Conservation (phyloP, 352 stramenopile species). For the Pythium coloratum region DNA sequence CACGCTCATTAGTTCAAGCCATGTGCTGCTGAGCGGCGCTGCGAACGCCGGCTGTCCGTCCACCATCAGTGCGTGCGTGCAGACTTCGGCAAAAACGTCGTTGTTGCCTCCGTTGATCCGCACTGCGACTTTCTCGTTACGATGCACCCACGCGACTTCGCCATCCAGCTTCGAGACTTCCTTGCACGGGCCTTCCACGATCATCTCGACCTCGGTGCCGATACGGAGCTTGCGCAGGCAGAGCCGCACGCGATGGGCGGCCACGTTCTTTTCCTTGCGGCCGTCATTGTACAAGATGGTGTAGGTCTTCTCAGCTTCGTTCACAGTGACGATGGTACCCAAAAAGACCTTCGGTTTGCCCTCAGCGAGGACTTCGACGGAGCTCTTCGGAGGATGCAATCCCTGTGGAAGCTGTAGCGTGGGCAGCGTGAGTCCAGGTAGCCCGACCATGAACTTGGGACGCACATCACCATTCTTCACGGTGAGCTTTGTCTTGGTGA, state of each 20-base stretch:
- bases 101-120: conserved; percentile 64
- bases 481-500: conserved; percentile 36
- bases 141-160: conserved; percentile 73
- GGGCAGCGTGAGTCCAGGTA: conserved; percentile 32
- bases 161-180: conserved; percentile 71
- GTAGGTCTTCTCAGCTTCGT: conserved; percentile 52
- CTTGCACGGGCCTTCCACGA: conserved; percentile 70
- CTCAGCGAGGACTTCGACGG: conserved; percentile 45
- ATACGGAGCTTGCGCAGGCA: conserved; percentile 56
- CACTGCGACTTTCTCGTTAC: conserved; percentile 63
- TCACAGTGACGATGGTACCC: conserved; percentile 40
- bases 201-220: conserved; percentile 71
- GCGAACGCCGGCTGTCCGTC: conserved; percentile 62
- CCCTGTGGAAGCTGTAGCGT: conserved; percentile 30
- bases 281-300: conserved; percentile 58
- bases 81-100: conserved; percentile 69
- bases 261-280: conserved; percentile 57
- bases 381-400: conserved; percentile 38
- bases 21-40: conserved; percentile 65
- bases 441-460: conserved; percentile 33
- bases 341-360: conserved; percentile 48
- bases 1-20: conserved; percentile 52
- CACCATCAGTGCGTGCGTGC: conserved; percentile 62
- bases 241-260: conserved; percentile 49
- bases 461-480: conserved; percentile 56